Base-by-base conservation (phyloP, 1,284 basidiomycete species). In the Bondarzewia mesenterica region DNA sequence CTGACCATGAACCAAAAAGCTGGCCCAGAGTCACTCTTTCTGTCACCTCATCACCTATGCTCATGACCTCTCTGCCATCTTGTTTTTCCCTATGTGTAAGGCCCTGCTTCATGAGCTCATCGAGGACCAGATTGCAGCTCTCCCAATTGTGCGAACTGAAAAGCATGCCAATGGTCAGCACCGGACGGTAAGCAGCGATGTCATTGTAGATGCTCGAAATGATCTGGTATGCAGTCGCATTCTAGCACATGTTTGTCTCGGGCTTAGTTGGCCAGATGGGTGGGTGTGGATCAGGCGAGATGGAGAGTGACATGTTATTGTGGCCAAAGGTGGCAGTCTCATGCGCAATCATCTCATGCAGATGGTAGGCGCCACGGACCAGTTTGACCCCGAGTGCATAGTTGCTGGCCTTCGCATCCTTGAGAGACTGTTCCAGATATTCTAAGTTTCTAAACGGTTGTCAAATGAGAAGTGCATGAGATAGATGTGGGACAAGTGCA, bases 331-430 rank as follows among this genome's bases (percentile, higher is more conserved):
- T 52, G 18, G 67, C 66, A 26, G 51, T 57, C 20, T 35, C 48
- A 52, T 53, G 51, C 18, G 58, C 50, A 14, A 54, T 42, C 21
- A 53, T 52, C 15, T 97, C 95, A 48, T 85, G 75, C 2, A 82
- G 77, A 58, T 94, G 89, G 65, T 97, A 98, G 2, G 94, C 94
- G 0, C 94, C 95, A 21, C 95, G 82, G 27, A 98, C 94, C 49
- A 98, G 85, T 68, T 98, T 98, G 54, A 94, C 82, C 15, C 94
- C 94, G 2, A 98, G 77, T 0, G 86, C 74, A 63, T 93, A 97
- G 40, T 78, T 74, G 56, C 83, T 72, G 42, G 63, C 64, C 52
- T 79, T 72, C 7, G 94, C 87, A 48, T 89, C 82, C n/a, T 68
- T 67, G 41, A n/a, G n/a, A n/a, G n/a, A n/a, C n/a, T n/a, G n/a